Base-by-base conservation (phyloP, 306 rosid species). In the Fagus sylvatica region DNA sequence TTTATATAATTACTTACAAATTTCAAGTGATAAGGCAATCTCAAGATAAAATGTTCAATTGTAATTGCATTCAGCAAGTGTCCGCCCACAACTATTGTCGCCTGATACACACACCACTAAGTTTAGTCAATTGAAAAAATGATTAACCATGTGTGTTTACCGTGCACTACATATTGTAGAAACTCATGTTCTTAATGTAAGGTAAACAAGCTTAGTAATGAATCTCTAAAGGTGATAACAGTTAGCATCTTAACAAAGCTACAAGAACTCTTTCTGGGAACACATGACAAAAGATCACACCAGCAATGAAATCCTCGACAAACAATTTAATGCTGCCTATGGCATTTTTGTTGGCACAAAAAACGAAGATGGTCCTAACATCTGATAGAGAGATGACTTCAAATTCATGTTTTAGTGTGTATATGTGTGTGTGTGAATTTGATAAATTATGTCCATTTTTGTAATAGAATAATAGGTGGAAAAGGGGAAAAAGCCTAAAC, bases 21-120 rank as follows among this genome's bases (percentile, higher is more conserved):
- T 84, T 92, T 95, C 72, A 95, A 88, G 89, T 95, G 99, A 85
- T 91, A 93, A 69, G 99, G 97, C 53, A 95, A 76, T 85, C 99
- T 92, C 89, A 95, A 84, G 79, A 95, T 95, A 82, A 95, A 95
- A 78, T 91, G 99, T 81, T 95, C 99, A 71, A 95, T 93, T 56
- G 97, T 92, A 51, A 93, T 91, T 86, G 98, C 98, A 76, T 91
- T 91, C 16, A 95, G 90, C 60, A 81, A 74, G 86, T 93, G 93
- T 19, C 98, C 99, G 11, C 93, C 97, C 49, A 95, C 98, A 41
- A 79, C 74, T 73, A 95, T 79, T 37, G 91, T 92, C 82, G 98
- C 99, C 99, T 95, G 88, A 69, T 19, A 75, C 54, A 85, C 53
- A 43, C 77, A 83, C 76, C 16, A 11, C 68, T 57, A 78, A 41